Evolutionary conservation across 345 rosid species (phyloP).

Genomic region (Salix brachista): DNA sequence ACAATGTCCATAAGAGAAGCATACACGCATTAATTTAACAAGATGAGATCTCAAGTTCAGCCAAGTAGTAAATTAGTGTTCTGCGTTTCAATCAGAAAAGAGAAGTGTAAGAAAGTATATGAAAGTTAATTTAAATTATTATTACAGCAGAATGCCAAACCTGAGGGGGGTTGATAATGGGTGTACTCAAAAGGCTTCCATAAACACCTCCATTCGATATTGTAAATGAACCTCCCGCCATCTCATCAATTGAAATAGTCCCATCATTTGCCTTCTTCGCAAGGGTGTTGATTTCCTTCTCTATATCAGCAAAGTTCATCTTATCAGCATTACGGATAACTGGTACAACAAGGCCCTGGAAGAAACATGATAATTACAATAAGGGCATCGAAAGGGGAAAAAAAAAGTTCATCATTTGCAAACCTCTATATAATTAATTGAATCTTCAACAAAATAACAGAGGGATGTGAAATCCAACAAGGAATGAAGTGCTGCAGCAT

Average conservation of each 20-base stretch:
- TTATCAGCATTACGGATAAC: conserved; percentile 60
- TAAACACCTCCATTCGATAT: conserved; percentile 84
- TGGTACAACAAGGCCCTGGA: conserved; percentile 86
- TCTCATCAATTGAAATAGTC: conserved; percentile 90
- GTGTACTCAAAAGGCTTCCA: conserved; percentile 95
- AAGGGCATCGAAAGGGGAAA: not conserved
- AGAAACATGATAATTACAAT: not conserved
- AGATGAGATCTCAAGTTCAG: not conserved
- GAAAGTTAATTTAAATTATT: not conserved
- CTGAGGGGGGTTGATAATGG: conserved; percentile 99
- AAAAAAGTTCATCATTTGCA: not conserved
- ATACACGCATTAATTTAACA: not conserved
- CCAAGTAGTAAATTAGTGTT: not conserved
- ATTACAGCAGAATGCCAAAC: conserved; percentile 25
- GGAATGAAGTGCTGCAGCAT: not conserved
- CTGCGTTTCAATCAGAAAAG: not conserved
- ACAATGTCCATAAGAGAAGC: not conserved
- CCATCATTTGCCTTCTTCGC: conserved; percentile 94
- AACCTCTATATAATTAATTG: not conserved
- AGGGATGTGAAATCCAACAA: not conserved
- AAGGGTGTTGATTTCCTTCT: conserved; percentile 80
- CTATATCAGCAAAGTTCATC: conserved; percentile 89
- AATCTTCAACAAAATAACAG: not conserved
- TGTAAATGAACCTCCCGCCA: conserved; percentile 98
- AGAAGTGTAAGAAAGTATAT: not conserved